phyloP scores from a whole-genome alignment of 2,329 filamentous ascomycete species.

The Cyanodermella asteris region DNA sequence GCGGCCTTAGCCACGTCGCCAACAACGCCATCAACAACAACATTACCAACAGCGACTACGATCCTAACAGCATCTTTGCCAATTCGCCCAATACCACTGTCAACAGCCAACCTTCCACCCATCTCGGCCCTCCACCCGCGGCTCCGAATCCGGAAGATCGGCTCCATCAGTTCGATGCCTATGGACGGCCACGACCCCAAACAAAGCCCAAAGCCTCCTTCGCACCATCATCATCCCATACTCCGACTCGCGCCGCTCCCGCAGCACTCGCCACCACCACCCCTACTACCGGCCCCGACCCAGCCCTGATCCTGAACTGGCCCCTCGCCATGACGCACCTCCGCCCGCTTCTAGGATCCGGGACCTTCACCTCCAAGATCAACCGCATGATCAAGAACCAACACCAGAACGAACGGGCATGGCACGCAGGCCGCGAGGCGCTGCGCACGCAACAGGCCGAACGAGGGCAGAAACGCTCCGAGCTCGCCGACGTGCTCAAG shows the following conservation, averaged over 20 bases:
- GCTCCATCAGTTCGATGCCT: not conserved
- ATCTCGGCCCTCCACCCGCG: not conserved
- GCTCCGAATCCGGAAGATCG: not conserved
- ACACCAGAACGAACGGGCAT: conserved; percentile 38
- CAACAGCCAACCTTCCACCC: conserved; percentile 1
- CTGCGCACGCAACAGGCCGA: conserved; percentile 29
- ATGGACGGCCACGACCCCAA: not conserved
- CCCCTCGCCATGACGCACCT: conserved; percentile 26
- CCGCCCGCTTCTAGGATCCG: conserved; percentile 1
- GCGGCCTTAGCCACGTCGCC: not conserved
- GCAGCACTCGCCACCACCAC: conserved; percentile 2
- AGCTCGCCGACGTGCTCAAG: conserved; percentile 28
- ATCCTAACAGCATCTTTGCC: too few relatives aligned
- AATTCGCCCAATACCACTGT: too few relatives aligned
- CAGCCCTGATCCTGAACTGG: conserved; percentile 29
- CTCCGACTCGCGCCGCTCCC: not conserved
- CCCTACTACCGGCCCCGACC: too few relatives aligned
- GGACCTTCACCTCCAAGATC: conserved; percentile 22
- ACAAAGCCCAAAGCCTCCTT: conserved; percentile 1
- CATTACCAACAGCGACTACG: not conserved
- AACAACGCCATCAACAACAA: not conserved
- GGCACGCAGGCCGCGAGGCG: conserved; percentile 31
- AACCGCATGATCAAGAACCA: conserved; percentile 40
- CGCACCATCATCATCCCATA: conserved; percentile 1
- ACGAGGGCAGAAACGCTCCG: conserved; percentile 29